Evolutionary conservation across 2,329 filamentous ascomycete genomes (phyloP), one percentile per base, ranked within the genome.

Genomic region (Diaporthe ampelina): DNA sequence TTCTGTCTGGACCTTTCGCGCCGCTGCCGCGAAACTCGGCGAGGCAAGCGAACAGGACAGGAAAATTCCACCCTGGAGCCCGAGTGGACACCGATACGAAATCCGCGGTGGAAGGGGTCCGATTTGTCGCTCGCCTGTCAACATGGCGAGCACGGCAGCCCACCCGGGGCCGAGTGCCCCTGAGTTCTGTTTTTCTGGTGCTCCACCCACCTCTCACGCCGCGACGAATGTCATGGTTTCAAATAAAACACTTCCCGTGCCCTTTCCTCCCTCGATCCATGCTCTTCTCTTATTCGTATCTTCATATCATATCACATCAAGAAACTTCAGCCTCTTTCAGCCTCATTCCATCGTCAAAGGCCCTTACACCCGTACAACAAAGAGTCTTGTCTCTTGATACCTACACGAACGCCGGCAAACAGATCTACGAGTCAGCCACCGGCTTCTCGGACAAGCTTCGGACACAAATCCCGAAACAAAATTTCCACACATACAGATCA

Each of bases 31-130:
- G n/a, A 3, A 35, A 35, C 45, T 7, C 21, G 26, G 13, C 54
- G 54, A 57, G 9, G n/a, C 48, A 13, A 24, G n/a, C 48, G 37
- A 21, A 29, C 1, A 63, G 26, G 15, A 43, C 15, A 29, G 37
- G 17, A 52, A 24, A 24, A 26, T 29, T n/a, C 63, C 63, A 67
- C 63, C 32, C 32, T 37, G 48, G 48, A 54, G 63, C 15, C 21
- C 13, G 29, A 40, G 63, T 68, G 63, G 63, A 54, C 40, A 65
- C 48, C 63, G 45, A 54, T 68, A 68, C 63, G 63, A 52, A 68
- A 17, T n/a, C n/a, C n/a, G 29, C 15, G 32, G 48, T 37, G 63
- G 48, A 17, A 13, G 32, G 15, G n/a, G 63, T 68, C 63, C 63
- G 63, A 54, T 68, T 68, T 68, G 63, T 13, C 4, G 4, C n/a